Conservation (phyloP, 2,329 filamentous ascomycete genomes). For the Botrytis galanthina region DNA sequence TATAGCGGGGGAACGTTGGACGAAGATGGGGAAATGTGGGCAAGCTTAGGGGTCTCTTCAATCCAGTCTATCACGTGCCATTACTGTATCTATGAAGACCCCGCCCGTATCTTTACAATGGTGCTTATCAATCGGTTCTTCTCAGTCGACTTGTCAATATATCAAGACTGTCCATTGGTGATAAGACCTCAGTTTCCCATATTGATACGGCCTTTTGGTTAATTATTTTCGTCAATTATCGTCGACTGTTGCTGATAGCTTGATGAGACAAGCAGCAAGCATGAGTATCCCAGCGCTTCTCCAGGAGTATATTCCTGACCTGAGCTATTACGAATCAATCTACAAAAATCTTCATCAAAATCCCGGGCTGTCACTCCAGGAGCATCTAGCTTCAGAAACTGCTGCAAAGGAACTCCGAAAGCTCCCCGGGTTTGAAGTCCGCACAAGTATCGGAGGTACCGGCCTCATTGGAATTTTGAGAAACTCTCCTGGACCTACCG, state of each 20-base stretch:
- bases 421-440: slow-evolving; percentile 44
- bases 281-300: slow-evolving; percentile 25
- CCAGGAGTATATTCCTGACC: slow-evolving; percentile 21
- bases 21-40: not conserved
- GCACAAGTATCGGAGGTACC: slow-evolving; percentile 51
- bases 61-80: not conserved
- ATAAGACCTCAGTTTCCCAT: not conserved
- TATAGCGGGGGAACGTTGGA: not conserved
- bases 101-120: not conserved
- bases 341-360: slow-evolving; percentile 59
- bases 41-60: not conserved
- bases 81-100: not conserved
- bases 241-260: not conserved
- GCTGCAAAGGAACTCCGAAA: slow-evolving; percentile 44
- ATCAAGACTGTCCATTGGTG: not conserved
- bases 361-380: slow-evolving; percentile 59
- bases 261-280: not conserved
- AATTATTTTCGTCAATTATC: not conserved
- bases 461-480: slow-evolving; percentile 55
- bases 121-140: not conserved
- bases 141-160: not conserved
- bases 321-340: slow-evolving; percentile 47
- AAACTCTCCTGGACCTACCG: slow-evolving; percentile 53
- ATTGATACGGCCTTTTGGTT: not conserved
- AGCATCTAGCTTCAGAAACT: slow-evolving; percentile 50